Evolutionary conservation across 1,139 yeast genomes (phyloP).

Genomic region (Debaryomycetaceae sp.): DNA sequence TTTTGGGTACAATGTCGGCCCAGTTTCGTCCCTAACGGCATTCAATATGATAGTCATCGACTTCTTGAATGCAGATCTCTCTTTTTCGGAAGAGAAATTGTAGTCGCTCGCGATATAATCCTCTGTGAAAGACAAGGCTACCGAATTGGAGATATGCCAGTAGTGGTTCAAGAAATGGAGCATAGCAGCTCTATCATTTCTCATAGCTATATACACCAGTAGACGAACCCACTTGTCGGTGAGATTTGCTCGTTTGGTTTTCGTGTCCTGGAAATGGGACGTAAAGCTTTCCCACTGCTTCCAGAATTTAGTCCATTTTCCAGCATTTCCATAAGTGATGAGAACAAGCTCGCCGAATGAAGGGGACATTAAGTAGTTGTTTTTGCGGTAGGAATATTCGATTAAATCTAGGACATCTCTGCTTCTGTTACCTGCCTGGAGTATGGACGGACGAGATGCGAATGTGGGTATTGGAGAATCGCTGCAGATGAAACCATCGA

Average conservation of each 20-base stretch:
- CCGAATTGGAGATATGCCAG: constrained; percentile 24
- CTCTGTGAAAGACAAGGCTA: constrained; percentile 23
- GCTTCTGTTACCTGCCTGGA: constrained; percentile 25
- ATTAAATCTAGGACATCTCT: constrained; percentile 31
- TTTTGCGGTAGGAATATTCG: constrained; percentile 15
- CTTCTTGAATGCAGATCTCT: constrained; percentile 18
- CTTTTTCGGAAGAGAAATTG: constrained; percentile 18
- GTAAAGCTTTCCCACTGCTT: constrained; percentile 31
- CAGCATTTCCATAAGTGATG: constrained; percentile 38
- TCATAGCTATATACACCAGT: constrained; percentile 30
- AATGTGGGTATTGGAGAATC: constrained; percentile 9
- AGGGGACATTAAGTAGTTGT: constrained; percentile 9
- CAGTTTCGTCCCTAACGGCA: constrained; percentile 12
- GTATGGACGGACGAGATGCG: constrained; percentile 8
- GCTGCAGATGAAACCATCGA: constrained; percentile 25
- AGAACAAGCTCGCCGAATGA: constrained; percentile 32
- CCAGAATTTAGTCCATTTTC: constrained; percentile 42
- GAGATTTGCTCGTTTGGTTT: constrained; percentile 1
- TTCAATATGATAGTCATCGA: constrained; percentile 19
- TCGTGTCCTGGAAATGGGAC: constrained; percentile 6
- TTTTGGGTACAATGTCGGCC: constrained; percentile 6
- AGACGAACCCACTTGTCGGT: constrained; percentile 29
- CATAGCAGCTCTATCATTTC: constrained; percentile 26
- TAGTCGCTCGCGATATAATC: constrained; percentile 17
- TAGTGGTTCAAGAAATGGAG: constrained; percentile 29